Evolutionary conservation across 2,329 filamentous ascomycete genomes (phyloP), one percentile per base, ranked within the genome.

Genomic region (Hypoxylon sp.): DNA sequence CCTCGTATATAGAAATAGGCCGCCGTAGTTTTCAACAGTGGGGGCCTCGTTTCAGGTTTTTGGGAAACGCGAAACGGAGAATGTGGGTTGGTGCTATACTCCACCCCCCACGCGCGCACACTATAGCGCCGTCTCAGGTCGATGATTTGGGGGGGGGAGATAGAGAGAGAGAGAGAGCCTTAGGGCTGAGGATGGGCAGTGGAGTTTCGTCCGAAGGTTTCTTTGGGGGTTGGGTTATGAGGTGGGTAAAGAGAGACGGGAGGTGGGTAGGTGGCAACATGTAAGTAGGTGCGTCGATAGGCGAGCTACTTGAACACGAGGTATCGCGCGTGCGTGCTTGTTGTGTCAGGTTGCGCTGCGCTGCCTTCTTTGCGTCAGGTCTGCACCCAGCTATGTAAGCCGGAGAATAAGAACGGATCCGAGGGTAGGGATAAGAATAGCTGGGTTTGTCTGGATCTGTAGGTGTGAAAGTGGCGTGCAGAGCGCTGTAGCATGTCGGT

Each of bases 1-100:
- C 17, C 39, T 44, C 39, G 39, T 44, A 21, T 44, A 44, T 19
- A 7, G 39, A 44, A 44, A 44, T 44, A 44, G 39, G 39, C 10
- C 11, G 32, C 32, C 4, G 15, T 37, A 15, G 32, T 11, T 13
- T 11, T 13, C 19, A 7, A 7, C 15, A 2, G 39, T 7, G 10
- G 39, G 39, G 39, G 39, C 17, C 39, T 8, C 7, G 39, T 44
- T 44, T 44, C 39, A 44, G 19, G 39, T 21, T 44, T 42, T 21
- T 17, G 19, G 17, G n/a, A 13, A 37, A 11, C 32, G 4, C 15
- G 32, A n/a, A n/a, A 15, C 11, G 11, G 11, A 37, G 11, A 37
- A 15, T 8, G 39, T 21, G 39, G 39, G 39, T 21, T 27, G 24
- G 24, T 44, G 39, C 1, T 44, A 21, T 44, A 44, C 39, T 44